A percentile compares a stretch with the other conserved stretches of the same genome.
Conservation (phyloP, 2,329 filamentous ascomycete genomes). For the Fusarium sp. region DNA sequence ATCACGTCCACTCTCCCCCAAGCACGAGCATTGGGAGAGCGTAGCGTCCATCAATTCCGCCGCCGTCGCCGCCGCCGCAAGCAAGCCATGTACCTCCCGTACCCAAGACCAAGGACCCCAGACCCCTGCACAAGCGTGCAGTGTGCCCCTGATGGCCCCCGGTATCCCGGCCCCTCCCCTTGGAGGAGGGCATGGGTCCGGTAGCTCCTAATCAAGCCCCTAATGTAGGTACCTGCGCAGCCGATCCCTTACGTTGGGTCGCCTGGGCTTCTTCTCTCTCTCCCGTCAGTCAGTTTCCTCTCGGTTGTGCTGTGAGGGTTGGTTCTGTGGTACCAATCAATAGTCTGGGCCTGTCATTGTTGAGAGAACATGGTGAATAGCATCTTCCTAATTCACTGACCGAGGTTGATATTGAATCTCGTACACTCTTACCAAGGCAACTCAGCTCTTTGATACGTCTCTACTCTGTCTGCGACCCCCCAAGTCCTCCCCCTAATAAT, state of each 20-base stretch:
- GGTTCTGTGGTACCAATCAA: neutral
- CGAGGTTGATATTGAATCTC: neutral
- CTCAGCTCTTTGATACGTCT: neutral
- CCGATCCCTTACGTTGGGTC: conserved; percentile 13
- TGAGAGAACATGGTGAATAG: neutral
- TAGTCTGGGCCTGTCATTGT: neutral
- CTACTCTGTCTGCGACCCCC: neutral
- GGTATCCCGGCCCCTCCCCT: conserved; percentile 19
- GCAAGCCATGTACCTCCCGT: conserved; percentile 6
- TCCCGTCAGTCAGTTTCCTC: neutral
- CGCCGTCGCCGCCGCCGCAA: conserved; percentile 11
- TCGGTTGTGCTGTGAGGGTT: neutral
- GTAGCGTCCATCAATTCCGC: conserved; percentile 2
- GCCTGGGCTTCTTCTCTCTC: neutral
- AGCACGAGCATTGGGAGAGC: neutral
- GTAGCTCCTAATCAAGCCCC: conserved; percentile 36
- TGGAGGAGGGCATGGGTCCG: conserved; percentile 6
- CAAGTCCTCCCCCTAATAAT: conserved; percentile 16
- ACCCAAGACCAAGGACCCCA: conserved; percentile 16
- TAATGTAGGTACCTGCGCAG: conserved; percentile 37
- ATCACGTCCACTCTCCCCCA: neutral
- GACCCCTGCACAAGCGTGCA: conserved; percentile 30
- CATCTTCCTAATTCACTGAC: neutral
- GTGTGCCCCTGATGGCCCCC: conserved; percentile 38
- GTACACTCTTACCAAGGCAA: neutral